Evolutionary conservation across 345 rosid species (phyloP).

Genomic region (Noccaea caerulescens): DNA sequence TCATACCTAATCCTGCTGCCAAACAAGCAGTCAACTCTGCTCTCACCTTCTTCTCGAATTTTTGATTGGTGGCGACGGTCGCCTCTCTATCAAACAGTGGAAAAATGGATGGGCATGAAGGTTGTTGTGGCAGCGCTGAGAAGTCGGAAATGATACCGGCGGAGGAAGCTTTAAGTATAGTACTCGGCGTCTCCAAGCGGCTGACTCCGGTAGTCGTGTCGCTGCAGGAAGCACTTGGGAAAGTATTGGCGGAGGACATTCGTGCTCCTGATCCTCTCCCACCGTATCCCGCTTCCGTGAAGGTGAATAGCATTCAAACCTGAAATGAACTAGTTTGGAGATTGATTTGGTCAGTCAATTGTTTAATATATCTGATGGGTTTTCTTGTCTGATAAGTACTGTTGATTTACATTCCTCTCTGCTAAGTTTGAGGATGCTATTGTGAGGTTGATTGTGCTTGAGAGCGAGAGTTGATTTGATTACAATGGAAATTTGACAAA

Average conservation of each 20-base stretch:
- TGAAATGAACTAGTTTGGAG: no score
- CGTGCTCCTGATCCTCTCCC: constrained; percentile 87
- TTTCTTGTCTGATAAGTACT: no score
- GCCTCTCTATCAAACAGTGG: not conserved
- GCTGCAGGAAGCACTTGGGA: constrained; percentile 72
- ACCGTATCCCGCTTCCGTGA: constrained; percentile 92
- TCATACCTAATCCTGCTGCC: constrained; percentile 8
- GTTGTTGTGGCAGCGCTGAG: constrained; percentile 24
- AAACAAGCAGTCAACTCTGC: constrained; percentile 33
- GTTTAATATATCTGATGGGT: no score
- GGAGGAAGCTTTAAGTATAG: constrained; percentile 67
- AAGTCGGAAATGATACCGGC: constrained; percentile 54
- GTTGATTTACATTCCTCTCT: no score
- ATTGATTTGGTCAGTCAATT: no score
- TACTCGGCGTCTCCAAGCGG: constrained; percentile 61
- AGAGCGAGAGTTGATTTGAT: constrained; percentile 9
- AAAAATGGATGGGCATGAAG: constrained; percentile 39
- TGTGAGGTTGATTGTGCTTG: constrained; percentile 16
- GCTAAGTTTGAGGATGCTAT: no score
- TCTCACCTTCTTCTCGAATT: not conserved
- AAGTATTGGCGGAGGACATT: constrained; percentile 82
- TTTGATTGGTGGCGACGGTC: not conserved
- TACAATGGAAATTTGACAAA: not conserved
- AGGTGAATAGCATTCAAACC: constrained; percentile 48
- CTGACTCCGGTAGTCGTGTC: constrained; percentile 62